Percentiles rank a stretch among this genome's conserved stretches.
These are phyloP conservation scores for Carex littledalei DNA, from an alignment of 176 grass and related monocot species.

Conservation along the genomic window DNA sequence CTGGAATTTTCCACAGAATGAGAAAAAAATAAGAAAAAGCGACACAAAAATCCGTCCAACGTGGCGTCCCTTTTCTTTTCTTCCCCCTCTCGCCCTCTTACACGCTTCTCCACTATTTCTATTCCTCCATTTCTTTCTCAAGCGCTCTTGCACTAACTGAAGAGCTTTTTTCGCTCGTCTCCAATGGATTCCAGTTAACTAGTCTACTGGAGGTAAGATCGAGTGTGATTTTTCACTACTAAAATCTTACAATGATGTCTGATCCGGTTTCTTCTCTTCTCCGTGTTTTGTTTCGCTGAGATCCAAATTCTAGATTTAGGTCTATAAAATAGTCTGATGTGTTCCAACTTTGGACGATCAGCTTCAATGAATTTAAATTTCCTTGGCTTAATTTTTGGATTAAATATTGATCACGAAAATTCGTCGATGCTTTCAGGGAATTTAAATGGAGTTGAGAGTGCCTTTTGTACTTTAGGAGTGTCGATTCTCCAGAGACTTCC, in stretches of 20 bases:
- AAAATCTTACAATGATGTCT: background rate
- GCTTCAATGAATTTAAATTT: background rate
- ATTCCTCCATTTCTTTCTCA: background rate
- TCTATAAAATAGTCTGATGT: background rate
- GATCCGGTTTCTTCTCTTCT: slow-evolving; percentile 14
- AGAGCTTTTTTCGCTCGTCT: background rate
- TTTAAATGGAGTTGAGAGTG: background rate
- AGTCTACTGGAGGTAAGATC: background rate
- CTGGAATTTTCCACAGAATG: slow-evolving; percentile 8
- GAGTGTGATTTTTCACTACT: background rate
- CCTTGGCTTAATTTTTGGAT: background rate
- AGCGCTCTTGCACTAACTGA: background rate
- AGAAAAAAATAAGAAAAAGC: background rate
- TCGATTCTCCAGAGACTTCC: background rate
- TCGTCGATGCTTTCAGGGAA: slow-evolving; percentile 13
- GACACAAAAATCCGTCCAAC: slow-evolving; percentile 43
- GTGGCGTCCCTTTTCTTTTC: slow-evolving; percentile 75
- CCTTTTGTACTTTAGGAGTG: background rate
- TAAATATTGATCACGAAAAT: background rate
- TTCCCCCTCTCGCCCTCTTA: slow-evolving; percentile 4
- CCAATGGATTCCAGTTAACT: background rate
- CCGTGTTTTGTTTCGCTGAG: background rate
- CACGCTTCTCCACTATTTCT: slow-evolving; percentile 6
- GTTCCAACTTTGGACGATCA: background rate
- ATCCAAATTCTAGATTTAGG: background rate